Evolutionary conservation across 352 stramenopile species (phyloP), one percentile per base, ranked within the genome.

Genomic region (Phytophthora vignae): DNA sequence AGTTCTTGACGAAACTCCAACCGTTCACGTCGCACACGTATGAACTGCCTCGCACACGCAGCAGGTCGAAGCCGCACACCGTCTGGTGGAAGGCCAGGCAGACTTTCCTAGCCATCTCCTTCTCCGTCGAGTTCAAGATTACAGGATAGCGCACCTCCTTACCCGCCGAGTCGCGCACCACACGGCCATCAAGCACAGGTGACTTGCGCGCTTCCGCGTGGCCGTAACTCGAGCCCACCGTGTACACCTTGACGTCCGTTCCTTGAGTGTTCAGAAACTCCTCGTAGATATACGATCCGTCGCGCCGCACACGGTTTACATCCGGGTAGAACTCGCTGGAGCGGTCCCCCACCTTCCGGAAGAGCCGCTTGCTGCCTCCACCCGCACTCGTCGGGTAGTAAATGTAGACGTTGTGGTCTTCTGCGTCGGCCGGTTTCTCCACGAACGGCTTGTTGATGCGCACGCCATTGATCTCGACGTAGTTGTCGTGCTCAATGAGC

Each of bases 11-110:
- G 79, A 99, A 99, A 73, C 94, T 99, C 94, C 97, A 99, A 21
- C 98, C 98, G 80, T 99, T 99, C 21, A 99, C 98, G 83, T 99
- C 98, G 85, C 98, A 99, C 10, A 99, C 97, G 77, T 99, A 99
- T 25, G 95, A 97, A 40, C 71, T 97, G 67, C 83, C 94, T 29
- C 84, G 90, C 84, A 95, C 88, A 36, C 98, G 89, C 33, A 99
- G 84, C 53, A 99, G 81, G 80, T 99, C 98, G 75, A 99, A 99
- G 14, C 98, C 98, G 81, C 98, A 99, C 14, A 99, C 97, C 17
- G 97, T 98, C 77, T 99, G 98, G 65, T 98, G 96, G 81, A 99
- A 99, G 1, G 97, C 95, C 10, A 99, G 76, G 27, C 88, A 95
- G 25, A 97, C 84, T 70, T 96, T 98, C 55, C 97, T 85, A 11